Evolutionary conservation across 495 filamentous ascomycete species (phyloP).

Genomic region (Massariosphaeria phaeospora): DNA sequence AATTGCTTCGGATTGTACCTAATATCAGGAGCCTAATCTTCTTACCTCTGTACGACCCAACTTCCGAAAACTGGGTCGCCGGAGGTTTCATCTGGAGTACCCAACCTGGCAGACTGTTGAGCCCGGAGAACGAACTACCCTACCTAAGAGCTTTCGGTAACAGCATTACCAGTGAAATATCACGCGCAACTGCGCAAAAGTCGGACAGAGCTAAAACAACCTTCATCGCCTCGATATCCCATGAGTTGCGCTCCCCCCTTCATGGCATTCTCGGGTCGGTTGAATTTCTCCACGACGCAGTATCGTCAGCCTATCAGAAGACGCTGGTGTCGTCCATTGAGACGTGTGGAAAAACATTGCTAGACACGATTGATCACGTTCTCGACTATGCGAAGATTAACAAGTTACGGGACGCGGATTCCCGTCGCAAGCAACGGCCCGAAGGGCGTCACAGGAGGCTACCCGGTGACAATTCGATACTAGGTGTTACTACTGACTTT

Average conservation of each 20-base stretch:
- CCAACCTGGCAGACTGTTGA: slow-evolving; percentile 27
- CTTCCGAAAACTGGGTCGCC: neutral
- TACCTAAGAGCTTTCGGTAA: slow-evolving; percentile 36
- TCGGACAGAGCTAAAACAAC: slow-evolving; percentile 4
- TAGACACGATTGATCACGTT: slow-evolving; percentile 14
- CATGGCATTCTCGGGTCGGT: slow-evolving; percentile 21
- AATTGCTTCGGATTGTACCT: too few relatives aligned
- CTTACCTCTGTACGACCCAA: slow-evolving; percentile 35
- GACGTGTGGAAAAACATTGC: slow-evolving; percentile 7
- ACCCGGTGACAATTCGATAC: slow-evolving; percentile 5
- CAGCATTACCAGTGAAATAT: slow-evolving; percentile 36
- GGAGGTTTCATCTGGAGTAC: slow-evolving; percentile 35
- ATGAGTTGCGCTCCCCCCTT: slow-evolving; percentile 21
- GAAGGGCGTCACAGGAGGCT: neutral
- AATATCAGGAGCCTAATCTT: too few relatives aligned
- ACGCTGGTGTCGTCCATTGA: slow-evolving; percentile 5
- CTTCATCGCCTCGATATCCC: slow-evolving; percentile 17
- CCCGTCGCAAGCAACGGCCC: neutral
- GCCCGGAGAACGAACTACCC: slow-evolving; percentile 32
- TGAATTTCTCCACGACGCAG: slow-evolving; percentile 15
- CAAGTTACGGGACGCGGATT: too few relatives aligned
- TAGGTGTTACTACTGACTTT: neutral
- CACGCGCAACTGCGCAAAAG: slow-evolving; percentile 17
- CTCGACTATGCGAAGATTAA: slow-evolving; percentile 21
- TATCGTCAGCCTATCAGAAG: neutral